phyloP scores from a whole-genome alignment of 2,329 filamentous ascomycete species.

The Talaromyces amestolkiae region DNA sequence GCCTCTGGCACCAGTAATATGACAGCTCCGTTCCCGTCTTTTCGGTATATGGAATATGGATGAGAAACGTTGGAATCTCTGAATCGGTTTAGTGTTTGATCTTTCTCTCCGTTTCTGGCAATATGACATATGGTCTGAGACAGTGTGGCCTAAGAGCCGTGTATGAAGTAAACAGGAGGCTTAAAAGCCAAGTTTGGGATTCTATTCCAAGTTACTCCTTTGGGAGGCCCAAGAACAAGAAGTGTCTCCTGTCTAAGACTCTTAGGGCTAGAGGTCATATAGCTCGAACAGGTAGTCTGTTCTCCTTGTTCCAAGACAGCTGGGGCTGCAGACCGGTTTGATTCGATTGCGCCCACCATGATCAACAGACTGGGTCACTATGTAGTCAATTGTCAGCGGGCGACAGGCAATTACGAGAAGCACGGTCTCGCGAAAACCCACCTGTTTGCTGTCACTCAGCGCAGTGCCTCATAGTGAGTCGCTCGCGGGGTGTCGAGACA shows the following conservation, averaged over 20 bases:
- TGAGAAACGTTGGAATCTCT: constrained; percentile 10
- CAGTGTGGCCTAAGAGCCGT: neutral
- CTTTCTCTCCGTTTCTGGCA: neutral
- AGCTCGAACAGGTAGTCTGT: neutral
- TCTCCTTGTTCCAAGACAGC: constrained; percentile 1
- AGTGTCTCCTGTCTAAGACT: neutral
- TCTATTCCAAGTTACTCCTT: neutral
- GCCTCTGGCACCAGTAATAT: neutral
- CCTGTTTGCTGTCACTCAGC: neutral
- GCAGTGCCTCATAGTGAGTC: neutral
- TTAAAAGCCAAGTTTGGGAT: constrained; percentile 5
- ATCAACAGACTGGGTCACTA: neutral
- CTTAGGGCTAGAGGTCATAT: neutral
- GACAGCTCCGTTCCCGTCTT: neutral
- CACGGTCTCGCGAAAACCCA: neutral
- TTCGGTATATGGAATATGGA: neutral
- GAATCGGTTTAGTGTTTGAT: constrained; percentile 5
- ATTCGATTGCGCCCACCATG: neutral
- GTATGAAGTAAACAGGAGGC: constrained; percentile 8
- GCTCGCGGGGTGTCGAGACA: neutral
- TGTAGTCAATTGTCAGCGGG: neutral
- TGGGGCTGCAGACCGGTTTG: neutral
- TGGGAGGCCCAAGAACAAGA: neutral
- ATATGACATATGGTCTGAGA: constrained; percentile 7
- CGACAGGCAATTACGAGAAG: neutral